Evolutionary conservation across 2,329 filamentous ascomycete species (phyloP).

Genomic region (Aspergillus fumigatus): DNA sequence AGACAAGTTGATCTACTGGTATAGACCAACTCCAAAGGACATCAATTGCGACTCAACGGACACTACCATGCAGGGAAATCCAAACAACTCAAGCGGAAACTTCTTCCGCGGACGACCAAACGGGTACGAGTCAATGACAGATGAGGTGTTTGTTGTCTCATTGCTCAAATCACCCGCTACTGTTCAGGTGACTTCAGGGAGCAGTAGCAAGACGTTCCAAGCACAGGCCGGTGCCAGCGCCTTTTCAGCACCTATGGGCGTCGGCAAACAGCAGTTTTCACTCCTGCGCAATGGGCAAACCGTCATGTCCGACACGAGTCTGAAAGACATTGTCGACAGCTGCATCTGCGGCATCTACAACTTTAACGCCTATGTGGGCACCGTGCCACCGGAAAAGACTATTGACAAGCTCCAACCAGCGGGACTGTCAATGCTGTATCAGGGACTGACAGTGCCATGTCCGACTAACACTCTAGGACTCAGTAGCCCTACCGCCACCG

Average conservation of each 20-base stretch:
- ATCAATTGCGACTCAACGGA: constrained; percentile 51
- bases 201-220: constrained; percentile 40
- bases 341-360: constrained; percentile 53
- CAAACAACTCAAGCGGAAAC: constrained; percentile 46
- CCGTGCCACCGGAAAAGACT: constrained; percentile 35
- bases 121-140: constrained; percentile 47
- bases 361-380: constrained; percentile 54
- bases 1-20: constrained; percentile 55
- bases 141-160: constrained; percentile 51
- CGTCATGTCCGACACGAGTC: constrained; percentile 45
- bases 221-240: constrained; percentile 46
- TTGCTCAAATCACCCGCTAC: constrained; percentile 45
- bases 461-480: constrained; percentile 25
- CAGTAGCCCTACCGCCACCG: not conserved
- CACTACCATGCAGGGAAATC: constrained; percentile 41
- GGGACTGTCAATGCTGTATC: constrained; percentile 24
- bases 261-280: constrained; percentile 46
- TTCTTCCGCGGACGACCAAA: constrained; percentile 51
- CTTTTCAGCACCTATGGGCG: constrained; percentile 44
- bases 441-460: constrained; percentile 27
- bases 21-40: constrained; percentile 46
- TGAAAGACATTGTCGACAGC: constrained; percentile 47
- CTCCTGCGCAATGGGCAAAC: constrained; percentile 40
- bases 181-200: constrained; percentile 45
- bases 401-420: constrained; percentile 35